These are phyloP conservation scores for Fusarium paranaense DNA, from an alignment of 2,329 filamentous ascomycete species.

Conservation along the genomic window DNA sequence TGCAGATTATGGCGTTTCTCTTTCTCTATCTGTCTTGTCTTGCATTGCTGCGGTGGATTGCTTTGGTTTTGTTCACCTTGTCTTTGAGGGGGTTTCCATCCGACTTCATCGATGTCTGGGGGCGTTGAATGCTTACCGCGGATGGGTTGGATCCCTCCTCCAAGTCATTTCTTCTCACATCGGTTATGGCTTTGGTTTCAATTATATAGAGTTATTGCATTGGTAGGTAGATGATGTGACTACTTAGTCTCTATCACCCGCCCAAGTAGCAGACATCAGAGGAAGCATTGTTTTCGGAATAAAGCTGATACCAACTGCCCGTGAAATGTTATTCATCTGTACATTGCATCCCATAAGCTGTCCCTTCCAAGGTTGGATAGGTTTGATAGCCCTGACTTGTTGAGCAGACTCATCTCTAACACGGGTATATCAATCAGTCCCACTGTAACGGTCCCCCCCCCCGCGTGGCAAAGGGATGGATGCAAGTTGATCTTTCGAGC, in stretches of 20 bases:
- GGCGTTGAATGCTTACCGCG: not conserved
- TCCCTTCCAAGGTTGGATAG: not conserved
- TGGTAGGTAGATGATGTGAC: not conserved
- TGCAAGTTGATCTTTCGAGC: not conserved
- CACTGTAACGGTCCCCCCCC: not conserved
- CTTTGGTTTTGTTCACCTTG: not conserved
- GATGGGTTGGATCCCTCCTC: not conserved
- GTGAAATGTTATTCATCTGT: not conserved
- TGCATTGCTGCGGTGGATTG: not conserved
- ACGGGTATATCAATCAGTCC: not conserved
- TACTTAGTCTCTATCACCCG: not conserved
- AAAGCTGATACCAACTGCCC: not conserved
- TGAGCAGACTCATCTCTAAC: not conserved
- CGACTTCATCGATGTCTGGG: not conserved
- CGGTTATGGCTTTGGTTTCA: not conserved
- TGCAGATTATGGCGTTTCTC: constrained; percentile 15
- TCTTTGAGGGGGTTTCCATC: not conserved
- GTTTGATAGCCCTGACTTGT: not conserved
- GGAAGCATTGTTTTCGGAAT: not conserved
- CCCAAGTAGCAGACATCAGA: not conserved
- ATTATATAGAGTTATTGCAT: not conserved
- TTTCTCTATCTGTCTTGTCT: not conserved
- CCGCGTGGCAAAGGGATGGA: not conserved
- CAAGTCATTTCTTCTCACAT: not conserved
- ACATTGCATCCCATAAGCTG: not conserved